phyloP scores from a whole-genome alignment of 148 eudicot species.

The Salicornia ramosissima region DNA sequence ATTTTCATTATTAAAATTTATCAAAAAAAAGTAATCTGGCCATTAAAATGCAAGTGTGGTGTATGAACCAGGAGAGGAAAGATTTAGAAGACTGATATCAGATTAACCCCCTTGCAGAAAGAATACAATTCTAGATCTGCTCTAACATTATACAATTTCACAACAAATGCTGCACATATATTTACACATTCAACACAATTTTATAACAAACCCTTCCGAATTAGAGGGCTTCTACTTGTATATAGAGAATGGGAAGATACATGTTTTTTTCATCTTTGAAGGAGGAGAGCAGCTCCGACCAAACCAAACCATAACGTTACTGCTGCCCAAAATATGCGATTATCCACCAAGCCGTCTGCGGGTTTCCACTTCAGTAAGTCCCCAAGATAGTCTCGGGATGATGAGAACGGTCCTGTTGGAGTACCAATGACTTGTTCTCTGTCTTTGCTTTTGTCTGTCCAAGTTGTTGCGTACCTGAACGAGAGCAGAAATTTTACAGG shows the following conservation, averaged over 20 bases:
- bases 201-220: background rate
- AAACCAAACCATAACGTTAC: constrained; percentile 70
- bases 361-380: constrained; percentile 81
- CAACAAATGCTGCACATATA: constrained; percentile 23
- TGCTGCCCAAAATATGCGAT: constrained; percentile 71
- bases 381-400: constrained; percentile 59
- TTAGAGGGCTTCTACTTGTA: background rate
- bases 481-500: constrained; percentile 6
- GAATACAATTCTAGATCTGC: background rate
- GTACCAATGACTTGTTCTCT: constrained; percentile 38
- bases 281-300: constrained; percentile 72
- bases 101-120: constrained; percentile 8
- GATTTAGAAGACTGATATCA: background rate
- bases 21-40: too few relatives aligned
- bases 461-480: constrained; percentile 75
- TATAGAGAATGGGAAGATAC: background rate
- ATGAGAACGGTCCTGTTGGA: constrained; percentile 53
- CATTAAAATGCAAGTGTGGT: background rate
- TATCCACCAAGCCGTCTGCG: constrained; percentile 60
- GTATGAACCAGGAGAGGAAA: background rate
- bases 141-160: constrained; percentile 5
- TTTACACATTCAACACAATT: constrained; percentile 12
- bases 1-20: too few relatives aligned
- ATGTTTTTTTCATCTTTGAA: constrained; percentile 41
- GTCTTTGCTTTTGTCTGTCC: constrained; percentile 89